These are phyloP conservation scores for Scutellaria minor DNA, from an alignment of 257 asterid species.

Conservation along the genomic window DNA sequence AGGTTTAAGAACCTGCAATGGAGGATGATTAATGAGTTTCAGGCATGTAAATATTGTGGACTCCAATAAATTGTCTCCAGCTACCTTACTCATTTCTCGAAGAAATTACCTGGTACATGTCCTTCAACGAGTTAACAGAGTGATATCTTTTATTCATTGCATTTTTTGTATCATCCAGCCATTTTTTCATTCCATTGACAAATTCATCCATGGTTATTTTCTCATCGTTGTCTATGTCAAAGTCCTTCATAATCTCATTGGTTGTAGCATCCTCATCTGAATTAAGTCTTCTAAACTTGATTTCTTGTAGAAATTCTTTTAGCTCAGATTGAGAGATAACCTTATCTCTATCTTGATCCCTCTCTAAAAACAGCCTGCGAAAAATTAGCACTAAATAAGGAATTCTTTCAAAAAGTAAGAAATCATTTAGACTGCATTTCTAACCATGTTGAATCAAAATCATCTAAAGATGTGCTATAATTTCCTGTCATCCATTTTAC, in stretches of 20 bases:
- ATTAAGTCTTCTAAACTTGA: conserved; percentile 37
- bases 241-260: conserved; percentile 49
- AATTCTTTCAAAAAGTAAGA: not conserved
- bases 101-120: conserved; percentile 46
- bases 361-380: conserved; percentile 50
- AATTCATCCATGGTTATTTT: conserved; percentile 62
- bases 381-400: not conserved
- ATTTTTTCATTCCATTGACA: conserved; percentile 53
- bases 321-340: conserved; percentile 51
- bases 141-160: conserved; percentile 52
- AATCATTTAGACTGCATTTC: not conserved
- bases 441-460: not conserved
- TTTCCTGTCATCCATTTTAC: not conserved
- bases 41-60: conserved; percentile 27
- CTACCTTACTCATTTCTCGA: not conserved
- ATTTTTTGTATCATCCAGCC: conserved; percentile 65
- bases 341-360: conserved; percentile 53
- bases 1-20: conserved; percentile 50
- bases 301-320: conserved; percentile 46
- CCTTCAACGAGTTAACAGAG: conserved; percentile 54
- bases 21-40: not conserved
- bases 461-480: not conserved
- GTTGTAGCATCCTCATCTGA: conserved; percentile 43
- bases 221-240: conserved; percentile 50
- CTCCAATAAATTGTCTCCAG: conserved; percentile 6